Conservation (phyloP, 441 rosid genomes). For the Arabidopsis lyrata region DNA sequence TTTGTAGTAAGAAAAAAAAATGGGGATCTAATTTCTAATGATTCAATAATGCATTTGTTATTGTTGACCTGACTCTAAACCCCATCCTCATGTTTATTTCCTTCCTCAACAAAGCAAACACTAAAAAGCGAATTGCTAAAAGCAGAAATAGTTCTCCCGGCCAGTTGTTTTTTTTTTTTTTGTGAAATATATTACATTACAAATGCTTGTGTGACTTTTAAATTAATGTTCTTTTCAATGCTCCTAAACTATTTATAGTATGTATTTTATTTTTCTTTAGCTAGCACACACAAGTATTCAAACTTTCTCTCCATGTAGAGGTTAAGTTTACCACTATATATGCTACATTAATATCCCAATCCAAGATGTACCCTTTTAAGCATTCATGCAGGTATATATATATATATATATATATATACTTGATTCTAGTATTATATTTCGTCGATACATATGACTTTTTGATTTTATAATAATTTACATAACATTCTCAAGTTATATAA, state of each 20-base stretch:
- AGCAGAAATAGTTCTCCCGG: conserved; percentile 38
- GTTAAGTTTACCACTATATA: conserved; percentile 22
- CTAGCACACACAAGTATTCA: conserved; percentile 26
- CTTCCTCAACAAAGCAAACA: conserved; percentile 42
- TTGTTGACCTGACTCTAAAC: conserved; percentile 45
- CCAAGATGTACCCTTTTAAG: conserved; percentile 8
- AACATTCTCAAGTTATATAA: not conserved
- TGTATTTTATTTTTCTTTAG: conserved; percentile 29
- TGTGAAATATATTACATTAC: not conserved
- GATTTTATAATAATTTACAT: not conserved
- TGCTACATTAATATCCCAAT: not conserved
- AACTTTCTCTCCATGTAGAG: conserved; percentile 25
- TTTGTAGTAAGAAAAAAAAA: not conserved
- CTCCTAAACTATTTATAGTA: conserved; percentile 17
- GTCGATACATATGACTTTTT: too few relatives aligned
- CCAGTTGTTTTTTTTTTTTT: not conserved
- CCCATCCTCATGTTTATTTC: conserved; percentile 47
- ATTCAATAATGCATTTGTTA: conserved; percentile 12
- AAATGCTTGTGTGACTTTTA: conserved; percentile 33
- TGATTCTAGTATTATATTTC: not conserved
- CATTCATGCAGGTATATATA: not conserved
- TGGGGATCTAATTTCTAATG: conserved; percentile 17
- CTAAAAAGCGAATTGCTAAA: conserved; percentile 35
- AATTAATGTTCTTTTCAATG: conserved; percentile 27
- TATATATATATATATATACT: too few relatives aligned